A percentile compares a stretch with the other conserved stretches of the same genome.
Conservation (phyloP, 1,284 basidiomycete genomes). For the Cerioporus squamosus region DNA sequence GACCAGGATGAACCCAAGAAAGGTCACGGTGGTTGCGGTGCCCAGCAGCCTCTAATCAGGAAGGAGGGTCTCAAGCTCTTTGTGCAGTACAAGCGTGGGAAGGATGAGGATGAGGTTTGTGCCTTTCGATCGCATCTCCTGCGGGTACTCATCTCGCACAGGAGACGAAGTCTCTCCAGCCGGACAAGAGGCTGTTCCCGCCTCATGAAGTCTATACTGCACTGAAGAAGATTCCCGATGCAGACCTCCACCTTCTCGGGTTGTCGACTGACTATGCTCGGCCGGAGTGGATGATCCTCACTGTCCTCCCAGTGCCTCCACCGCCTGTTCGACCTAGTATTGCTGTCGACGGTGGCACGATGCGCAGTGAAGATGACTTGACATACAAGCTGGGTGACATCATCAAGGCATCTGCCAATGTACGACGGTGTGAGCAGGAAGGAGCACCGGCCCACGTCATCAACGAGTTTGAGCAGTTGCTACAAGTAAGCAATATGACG, state of each 20-base stretch:
- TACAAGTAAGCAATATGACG: conserved; percentile 64
- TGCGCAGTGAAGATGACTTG: conserved; percentile 97
- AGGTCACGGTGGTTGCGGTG: conserved; percentile 96
- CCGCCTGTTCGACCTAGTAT: conserved; percentile 98
- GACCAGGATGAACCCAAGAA: conserved; percentile 78
- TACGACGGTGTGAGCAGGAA: conserved; percentile 94
- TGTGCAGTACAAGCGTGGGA: conserved; percentile 93
- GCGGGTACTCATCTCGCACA: conserved; percentile 41
- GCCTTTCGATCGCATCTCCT: conserved; percentile 2
- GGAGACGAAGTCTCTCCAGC: conserved; percentile 85
- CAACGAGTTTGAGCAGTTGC: conserved; percentile 93
- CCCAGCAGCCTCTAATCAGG: conserved; percentile 87
- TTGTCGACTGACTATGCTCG: conserved; percentile 95
- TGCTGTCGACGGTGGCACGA: conserved; percentile 93
- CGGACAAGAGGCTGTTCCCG: conserved; percentile 89
- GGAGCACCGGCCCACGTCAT: conserved; percentile 97
- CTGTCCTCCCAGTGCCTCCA: conserved; percentile 96
- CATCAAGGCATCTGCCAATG: conserved; percentile 93
- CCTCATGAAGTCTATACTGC: conserved; percentile 92
- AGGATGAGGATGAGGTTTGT: conserved; percentile 91
- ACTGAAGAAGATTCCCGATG: conserved; percentile 91
- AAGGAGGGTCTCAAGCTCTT: conserved; percentile 97
- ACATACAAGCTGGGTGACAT: conserved; percentile 99
- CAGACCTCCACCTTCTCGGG: conserved; percentile 91
- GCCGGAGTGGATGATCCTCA: conserved; percentile 99